Evolutionary conservation across 345 rosid genomes (phyloP).

Genomic region (Heritiera fomes): DNA sequence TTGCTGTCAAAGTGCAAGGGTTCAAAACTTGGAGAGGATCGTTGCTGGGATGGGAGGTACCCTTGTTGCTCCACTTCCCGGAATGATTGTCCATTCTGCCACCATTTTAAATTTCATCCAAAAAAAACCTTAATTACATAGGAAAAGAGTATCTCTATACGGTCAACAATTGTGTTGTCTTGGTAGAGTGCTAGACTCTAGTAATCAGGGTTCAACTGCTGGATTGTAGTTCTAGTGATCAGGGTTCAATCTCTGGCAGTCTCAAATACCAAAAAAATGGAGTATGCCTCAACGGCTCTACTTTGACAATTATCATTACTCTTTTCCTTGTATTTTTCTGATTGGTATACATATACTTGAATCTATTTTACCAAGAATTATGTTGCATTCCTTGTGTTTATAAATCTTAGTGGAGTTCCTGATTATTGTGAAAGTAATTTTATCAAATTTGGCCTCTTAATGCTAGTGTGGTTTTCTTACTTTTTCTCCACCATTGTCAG

Average conservation of each 20-base stretch:
- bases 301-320: background rate
- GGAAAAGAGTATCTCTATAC: background rate
- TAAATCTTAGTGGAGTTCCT: background rate
- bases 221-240: too few species aligned
- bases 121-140: background rate
- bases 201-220: too few species aligned
- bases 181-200: too few species aligned
- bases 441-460: background rate
- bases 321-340: background rate
- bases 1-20: too few species aligned
- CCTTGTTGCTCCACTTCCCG: too few species aligned
- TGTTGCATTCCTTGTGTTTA: background rate
- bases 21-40: too few species aligned
- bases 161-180: too few species aligned
- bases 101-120: too few species aligned
- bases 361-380: background rate
- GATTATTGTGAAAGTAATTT: background rate
- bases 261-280: too few species aligned
- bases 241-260: too few species aligned
- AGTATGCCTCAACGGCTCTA: background rate
- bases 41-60: too few species aligned
- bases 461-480: background rate
- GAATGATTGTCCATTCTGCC: too few species aligned
- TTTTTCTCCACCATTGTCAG: constrained; percentile 29
- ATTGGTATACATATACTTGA: background rate